A percentile compares a stretch with the other conserved stretches of the same genome.
phyloP scores from a whole-genome alignment of 225 moss, liverwort and hornwort genomes.

The Polytrichum formosum region DNA sequence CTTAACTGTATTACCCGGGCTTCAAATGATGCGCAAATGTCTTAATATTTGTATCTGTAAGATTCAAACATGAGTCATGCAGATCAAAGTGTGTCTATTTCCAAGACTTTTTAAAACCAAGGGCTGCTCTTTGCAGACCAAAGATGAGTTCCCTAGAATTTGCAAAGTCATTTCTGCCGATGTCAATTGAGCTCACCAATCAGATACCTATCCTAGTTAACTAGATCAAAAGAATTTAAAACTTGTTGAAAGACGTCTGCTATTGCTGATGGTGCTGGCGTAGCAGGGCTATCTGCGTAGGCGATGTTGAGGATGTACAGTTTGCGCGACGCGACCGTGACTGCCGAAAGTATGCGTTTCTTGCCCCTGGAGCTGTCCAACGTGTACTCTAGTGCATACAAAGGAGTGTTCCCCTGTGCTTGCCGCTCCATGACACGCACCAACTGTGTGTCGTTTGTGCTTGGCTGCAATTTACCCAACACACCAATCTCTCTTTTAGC shows the following conservation, averaged over 20 bases:
- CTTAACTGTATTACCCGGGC: too few relatives aligned
- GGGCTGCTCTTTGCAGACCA: too few relatives aligned
- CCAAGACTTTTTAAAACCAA: too few relatives aligned
- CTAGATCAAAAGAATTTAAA: constrained; percentile 75
- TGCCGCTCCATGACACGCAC: constrained; percentile 69
- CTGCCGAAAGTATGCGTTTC: constrained; percentile 86
- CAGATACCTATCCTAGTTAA: too few relatives aligned
- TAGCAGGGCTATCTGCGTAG: constrained; percentile 63
- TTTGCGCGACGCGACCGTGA: constrained; percentile 82
- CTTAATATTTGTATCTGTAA: too few relatives aligned
- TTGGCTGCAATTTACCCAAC: constrained; percentile 52
- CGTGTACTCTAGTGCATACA: constrained; percentile 86
- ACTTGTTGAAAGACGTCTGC: constrained; percentile 62
- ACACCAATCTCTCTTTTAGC: too few relatives aligned
- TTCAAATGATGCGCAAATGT: too few relatives aligned
- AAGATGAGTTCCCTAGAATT: too few relatives aligned
- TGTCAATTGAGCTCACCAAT: too few relatives aligned
- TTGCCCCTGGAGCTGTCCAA: constrained; percentile 87
- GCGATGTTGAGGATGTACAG: constrained; percentile 86
- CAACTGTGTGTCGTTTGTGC: constrained; percentile 90
- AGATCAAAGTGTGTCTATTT: too few relatives aligned
- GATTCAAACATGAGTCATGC: too few relatives aligned
- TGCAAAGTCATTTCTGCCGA: too few relatives aligned
- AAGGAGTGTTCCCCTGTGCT: constrained; percentile 61
- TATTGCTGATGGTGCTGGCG: constrained; percentile 60